Conservation (phyloP, 2,329 filamentous ascomycete genomes). For the Aurifilum marmelostoma region DNA sequence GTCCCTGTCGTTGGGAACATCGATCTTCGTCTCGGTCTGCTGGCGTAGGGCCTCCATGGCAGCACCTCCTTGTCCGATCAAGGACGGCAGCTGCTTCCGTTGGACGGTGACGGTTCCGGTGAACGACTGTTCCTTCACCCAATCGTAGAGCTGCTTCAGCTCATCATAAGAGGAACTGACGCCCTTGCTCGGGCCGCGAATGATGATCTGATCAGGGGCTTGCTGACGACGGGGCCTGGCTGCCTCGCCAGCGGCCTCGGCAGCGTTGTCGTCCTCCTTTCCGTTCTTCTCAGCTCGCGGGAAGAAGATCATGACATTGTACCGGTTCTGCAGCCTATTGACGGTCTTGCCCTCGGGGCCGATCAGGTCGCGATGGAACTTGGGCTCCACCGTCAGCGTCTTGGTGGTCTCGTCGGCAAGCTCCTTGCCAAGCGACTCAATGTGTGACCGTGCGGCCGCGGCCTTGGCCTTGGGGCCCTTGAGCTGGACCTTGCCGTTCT, state of each 20-base stretch:
- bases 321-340: conserved; percentile 87
- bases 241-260: conserved; percentile 70
- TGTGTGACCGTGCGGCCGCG: conserved; percentile 81
- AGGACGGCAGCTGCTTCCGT: conserved; percentile 87
- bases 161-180: conserved; percentile 92
- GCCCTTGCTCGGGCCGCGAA: conserved; percentile 90
- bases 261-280: conserved; percentile 69
- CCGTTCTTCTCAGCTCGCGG: conserved; percentile 67
- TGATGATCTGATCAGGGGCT: conserved; percentile 82
- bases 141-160: conserved; percentile 85
- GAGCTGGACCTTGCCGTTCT: conserved; percentile 92
- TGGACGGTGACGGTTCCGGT: conserved; percentile 81
- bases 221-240: conserved; percentile 72
- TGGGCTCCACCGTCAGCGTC: conserved; percentile 84
- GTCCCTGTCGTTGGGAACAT: conserved; percentile 83
- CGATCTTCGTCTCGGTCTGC: conserved; percentile 83
- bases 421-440: conserved; percentile 76
- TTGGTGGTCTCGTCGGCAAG: conserved; percentile 91
- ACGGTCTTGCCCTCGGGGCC: conserved; percentile 86
- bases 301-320: conserved; percentile 95
- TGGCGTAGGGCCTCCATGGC: conserved; percentile 90
- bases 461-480: conserved; percentile 96
- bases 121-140: conserved; percentile 84
- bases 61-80: conserved; percentile 88
- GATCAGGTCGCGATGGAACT: conserved; percentile 93